These are phyloP conservation scores for Fagopyrum tataricum DNA, from an alignment of 148 eudicot species.

Conservation along the genomic window DNA sequence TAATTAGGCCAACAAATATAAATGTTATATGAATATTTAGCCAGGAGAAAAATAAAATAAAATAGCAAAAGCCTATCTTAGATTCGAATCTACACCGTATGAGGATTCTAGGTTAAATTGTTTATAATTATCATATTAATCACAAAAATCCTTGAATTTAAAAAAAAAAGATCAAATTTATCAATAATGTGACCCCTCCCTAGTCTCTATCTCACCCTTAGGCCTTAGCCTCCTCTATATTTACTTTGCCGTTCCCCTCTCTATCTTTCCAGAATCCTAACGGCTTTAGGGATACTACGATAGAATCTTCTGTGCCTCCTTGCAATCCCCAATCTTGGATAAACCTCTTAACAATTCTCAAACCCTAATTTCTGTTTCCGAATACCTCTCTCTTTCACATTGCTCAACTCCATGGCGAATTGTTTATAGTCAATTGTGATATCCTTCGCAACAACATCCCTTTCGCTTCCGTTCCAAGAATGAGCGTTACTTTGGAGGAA, in stretches of 20 bases:
- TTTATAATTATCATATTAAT: too few relatives aligned
- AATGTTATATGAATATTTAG: too few relatives aligned
- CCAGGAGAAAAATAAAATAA: too few relatives aligned
- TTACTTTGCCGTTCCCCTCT: conserved; percentile 4
- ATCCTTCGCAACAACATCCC: neutral
- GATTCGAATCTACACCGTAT: too few relatives aligned
- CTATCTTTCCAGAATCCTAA: conserved; percentile 21
- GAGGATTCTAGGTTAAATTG: too few relatives aligned
- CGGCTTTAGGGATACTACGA: neutral
- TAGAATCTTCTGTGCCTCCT: neutral
- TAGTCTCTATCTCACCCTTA: neutral
- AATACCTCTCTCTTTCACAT: neutral
- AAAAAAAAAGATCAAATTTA: neutral
- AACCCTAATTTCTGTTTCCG: neutral
- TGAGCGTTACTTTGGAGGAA: conserved; percentile 5
- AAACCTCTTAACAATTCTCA: conserved; percentile 3
- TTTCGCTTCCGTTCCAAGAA: neutral
- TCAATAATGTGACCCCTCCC: neutral
- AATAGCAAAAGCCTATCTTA: too few relatives aligned
- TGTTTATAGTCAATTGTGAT: neutral
- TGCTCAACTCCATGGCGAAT: neutral
- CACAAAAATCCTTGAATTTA: neutral
- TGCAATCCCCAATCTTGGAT: conserved; percentile 5
- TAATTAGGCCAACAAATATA: too few relatives aligned
- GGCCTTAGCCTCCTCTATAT: neutral